Percentiles rank a stretch among this genome's conserved stretches.
Conservation (phyloP, 2,329 filamentous ascomycete species). For the Pseudocercospora musae region DNA sequence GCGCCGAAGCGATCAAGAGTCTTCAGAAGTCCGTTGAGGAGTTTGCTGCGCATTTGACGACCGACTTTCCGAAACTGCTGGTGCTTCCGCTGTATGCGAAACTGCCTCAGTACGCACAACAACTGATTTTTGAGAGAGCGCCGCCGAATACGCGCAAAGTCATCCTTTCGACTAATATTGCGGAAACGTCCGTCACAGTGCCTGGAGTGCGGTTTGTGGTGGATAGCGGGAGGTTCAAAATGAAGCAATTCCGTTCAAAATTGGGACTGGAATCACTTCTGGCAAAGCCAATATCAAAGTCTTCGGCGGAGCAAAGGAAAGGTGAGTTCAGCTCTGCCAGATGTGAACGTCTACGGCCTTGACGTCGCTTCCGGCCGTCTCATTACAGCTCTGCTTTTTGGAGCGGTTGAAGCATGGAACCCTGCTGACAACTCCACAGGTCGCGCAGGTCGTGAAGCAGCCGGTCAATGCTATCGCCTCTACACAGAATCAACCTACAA, state of each 20-base stretch:
- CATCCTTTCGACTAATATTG: slow-evolving; percentile 92
- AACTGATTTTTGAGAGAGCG: slow-evolving; percentile 76
- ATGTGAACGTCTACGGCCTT: too few relatives aligned
- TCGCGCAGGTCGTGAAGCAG: slow-evolving; percentile 86
- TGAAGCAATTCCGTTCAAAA: slow-evolving; percentile 82
- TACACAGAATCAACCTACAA: slow-evolving; percentile 79
- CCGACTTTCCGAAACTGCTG: slow-evolving; percentile 45
- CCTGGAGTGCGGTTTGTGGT: slow-evolving; percentile 88
- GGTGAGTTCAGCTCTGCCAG: slow-evolving; percentile 35
- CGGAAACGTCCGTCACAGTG: slow-evolving; percentile 96
- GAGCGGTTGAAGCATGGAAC: too few relatives aligned
- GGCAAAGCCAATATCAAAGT: slow-evolving; percentile 86
- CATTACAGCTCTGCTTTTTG: too few relatives aligned
- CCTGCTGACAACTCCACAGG: slow-evolving; percentile 35
- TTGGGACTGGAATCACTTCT: slow-evolving; percentile 88
- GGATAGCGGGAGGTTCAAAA: slow-evolving; percentile 89
- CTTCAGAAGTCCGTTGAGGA: slow-evolving; percentile 78
- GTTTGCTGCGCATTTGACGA: slow-evolving; percentile 66
- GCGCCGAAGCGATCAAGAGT: slow-evolving; percentile 87
- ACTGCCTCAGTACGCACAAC: slow-evolving; percentile 79
- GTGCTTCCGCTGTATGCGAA: slow-evolving; percentile 86
- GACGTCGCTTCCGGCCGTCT: too few relatives aligned
- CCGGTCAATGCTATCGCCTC: slow-evolving; percentile 83
- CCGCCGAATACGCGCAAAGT: slow-evolving; percentile 78
- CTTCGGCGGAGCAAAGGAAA: slow-evolving; percentile 84